Conservation (phyloP, 2,329 filamentous ascomycete genomes). For the Pseudopithomyces maydicus region DNA sequence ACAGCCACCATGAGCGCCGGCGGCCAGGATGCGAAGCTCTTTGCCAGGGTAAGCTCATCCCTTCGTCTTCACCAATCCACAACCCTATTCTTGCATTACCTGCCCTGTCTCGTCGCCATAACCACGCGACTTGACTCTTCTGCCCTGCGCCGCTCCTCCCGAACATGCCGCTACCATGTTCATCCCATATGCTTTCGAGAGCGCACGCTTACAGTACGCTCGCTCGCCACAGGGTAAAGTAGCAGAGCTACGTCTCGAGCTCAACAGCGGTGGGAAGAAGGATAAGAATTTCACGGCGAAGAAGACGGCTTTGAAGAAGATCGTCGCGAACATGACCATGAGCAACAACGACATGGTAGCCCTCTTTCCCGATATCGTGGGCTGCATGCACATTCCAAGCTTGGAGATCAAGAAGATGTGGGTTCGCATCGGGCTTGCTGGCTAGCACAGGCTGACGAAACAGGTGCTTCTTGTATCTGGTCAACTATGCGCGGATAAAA, state of each 20-base stretch:
- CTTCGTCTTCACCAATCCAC: conserved; percentile 7
- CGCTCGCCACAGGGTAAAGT: conserved; percentile 85
- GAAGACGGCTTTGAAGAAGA: conserved; percentile 99
- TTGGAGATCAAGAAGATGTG: conserved; percentile 99
- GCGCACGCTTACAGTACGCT: conserved; percentile 57
- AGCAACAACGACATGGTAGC: conserved; percentile 99
- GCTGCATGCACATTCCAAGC: conserved; percentile 91
- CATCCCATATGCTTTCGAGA: conserved; percentile 42
- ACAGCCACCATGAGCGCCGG: conserved; percentile 62
- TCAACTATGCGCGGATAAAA: conserved; percentile 95
- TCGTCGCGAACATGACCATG: conserved; percentile 99
- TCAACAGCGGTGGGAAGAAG: conserved; percentile 93
- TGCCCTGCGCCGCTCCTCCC: neutral
- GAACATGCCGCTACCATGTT: conserved; percentile 39
- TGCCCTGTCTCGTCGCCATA: neutral
- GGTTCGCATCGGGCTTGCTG: conserved; percentile 42
- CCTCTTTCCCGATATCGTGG: conserved; percentile 92
- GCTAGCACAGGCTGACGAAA: conserved; percentile 34
- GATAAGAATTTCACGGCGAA: conserved; percentile 95
- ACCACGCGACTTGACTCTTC: neutral
- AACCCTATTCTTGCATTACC: conserved; percentile 13
- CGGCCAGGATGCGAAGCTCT: conserved; percentile 98
- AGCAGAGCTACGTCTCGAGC: conserved; percentile 90
- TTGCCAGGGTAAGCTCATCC: conserved; percentile 79
- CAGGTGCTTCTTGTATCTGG: conserved; percentile 96